These are phyloP conservation scores for Garcia nutans DNA, from an alignment of 345 rosid genomes.

Conservation along the genomic window DNA sequence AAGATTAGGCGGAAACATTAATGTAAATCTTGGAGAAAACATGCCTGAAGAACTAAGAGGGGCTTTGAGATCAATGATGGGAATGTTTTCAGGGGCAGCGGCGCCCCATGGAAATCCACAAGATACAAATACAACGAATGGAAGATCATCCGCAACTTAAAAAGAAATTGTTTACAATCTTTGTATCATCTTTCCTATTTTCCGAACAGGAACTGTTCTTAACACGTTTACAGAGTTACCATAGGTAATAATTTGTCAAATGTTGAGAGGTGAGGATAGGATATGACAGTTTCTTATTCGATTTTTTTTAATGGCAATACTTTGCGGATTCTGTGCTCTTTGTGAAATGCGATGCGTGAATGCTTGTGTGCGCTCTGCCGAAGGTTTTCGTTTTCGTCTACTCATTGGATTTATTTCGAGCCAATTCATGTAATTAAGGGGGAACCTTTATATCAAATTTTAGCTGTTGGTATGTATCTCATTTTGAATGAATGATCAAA, in stretches of 20 bases:
- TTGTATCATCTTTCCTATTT: background rate
- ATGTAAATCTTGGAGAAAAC: conserved; percentile 40
- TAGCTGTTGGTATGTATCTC: no score
- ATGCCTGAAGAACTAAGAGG: conserved; percentile 55
- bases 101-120: conserved; percentile 39
- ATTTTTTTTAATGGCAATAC: background rate
- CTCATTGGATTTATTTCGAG: no score
- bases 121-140: conserved; percentile 29
- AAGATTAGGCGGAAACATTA: conserved; percentile 44
- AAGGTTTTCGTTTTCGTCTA: no score
- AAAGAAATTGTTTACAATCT: background rate
- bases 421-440: no score
- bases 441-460: no score
- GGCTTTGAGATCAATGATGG: conserved; percentile 68
- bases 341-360: background rate
- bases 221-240: no score
- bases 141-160: conserved; percentile 36
- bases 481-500: no score
- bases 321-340: background rate
- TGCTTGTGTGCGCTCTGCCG: background rate
- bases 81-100: conserved; percentile 60
- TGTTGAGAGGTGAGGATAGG: background rate
- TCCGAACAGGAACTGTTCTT: no score
- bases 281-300: background rate
- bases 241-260: background rate